These are phyloP conservation scores for Plasmodium fragile DNA, from an alignment of 169 alveolate species.

Conservation along the genomic window DNA sequence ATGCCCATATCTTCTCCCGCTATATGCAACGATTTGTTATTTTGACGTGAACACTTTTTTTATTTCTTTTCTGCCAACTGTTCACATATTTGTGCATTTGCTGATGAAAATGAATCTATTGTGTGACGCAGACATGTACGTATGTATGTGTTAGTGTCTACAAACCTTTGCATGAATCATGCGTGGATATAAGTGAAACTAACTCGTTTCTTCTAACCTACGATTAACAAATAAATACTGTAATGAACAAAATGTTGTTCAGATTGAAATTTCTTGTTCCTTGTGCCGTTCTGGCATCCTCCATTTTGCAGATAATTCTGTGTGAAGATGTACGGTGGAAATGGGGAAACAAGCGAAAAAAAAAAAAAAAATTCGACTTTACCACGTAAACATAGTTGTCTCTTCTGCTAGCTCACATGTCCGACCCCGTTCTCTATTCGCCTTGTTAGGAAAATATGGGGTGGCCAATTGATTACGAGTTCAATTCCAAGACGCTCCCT, in stretches of 20 bases:
- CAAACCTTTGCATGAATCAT: background rate
- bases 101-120: background rate
- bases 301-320: conserved; percentile 6
- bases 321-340: conserved; percentile 52
- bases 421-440: background rate
- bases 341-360: background rate
- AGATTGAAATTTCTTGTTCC: conserved; percentile 28
- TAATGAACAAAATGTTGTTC: conserved; percentile 32
- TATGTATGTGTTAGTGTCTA: background rate
- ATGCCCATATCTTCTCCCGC: background rate
- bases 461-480: conserved; percentile 61
- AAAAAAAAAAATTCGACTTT: background rate
- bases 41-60: background rate
- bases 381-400: background rate
- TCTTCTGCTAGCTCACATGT: background rate
- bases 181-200: background rate
- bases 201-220: background rate
- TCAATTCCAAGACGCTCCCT: conserved; percentile 82
- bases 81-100: background rate
- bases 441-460: conserved; percentile 34
- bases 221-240: background rate
- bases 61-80: background rate
- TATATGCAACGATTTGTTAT: conserved; percentile 4
- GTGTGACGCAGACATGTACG: conserved; percentile 2
- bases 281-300: conserved; percentile 43